Base-by-base conservation (phyloP, 2,329 filamentous ascomycete genomes). In the Hymenoscyphus scutula region DNA sequence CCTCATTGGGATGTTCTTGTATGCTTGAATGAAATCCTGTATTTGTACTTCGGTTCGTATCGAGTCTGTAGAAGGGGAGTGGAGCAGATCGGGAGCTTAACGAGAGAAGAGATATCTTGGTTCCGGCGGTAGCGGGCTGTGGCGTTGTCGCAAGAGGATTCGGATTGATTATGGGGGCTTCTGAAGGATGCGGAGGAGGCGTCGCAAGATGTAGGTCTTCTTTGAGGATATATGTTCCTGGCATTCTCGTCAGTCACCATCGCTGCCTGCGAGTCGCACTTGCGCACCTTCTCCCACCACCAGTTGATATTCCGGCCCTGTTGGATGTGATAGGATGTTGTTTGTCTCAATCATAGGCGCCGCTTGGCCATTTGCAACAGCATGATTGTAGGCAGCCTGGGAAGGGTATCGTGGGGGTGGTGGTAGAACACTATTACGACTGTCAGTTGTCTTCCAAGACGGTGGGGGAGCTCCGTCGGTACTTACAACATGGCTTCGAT, bases 201-300 rank as follows among this genome's bases (percentile, higher is more conserved):
- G 93, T 97, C 53, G 95, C 94, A 62, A 99, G 88, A 69, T 92
- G 89, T 30, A 99, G 80, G 75, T 97, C 91, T 77, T 99, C 94
- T 75, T 92, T 89, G 53, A 98, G 84, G 25, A 90, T 83, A 73
- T 99, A 99, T 65, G 91, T 94, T 72, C 93, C 92, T 95, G 70
- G 59, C 37, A 53, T 45, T 54, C 25, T 56, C 15, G 57, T 73
- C 58, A 70, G 64, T 57, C 45, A 23, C 41, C 34, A 38, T 56
- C 29, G 23, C 27, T 48, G 8, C 19, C 23, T 23, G 7, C 41
- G 27, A 62, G 62, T 61, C 59, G 62, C 64, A 64, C 48, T 53
- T 53, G 53, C 64, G 32, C 56, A 91, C 92, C 95, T 86, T 99
- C 95, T 76, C 94, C 95, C 56, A 94, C 92, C 53, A 97, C 87